Conservation (phyloP, 176 grass and related monocot species). For the Cenchrus americanus region DNA sequence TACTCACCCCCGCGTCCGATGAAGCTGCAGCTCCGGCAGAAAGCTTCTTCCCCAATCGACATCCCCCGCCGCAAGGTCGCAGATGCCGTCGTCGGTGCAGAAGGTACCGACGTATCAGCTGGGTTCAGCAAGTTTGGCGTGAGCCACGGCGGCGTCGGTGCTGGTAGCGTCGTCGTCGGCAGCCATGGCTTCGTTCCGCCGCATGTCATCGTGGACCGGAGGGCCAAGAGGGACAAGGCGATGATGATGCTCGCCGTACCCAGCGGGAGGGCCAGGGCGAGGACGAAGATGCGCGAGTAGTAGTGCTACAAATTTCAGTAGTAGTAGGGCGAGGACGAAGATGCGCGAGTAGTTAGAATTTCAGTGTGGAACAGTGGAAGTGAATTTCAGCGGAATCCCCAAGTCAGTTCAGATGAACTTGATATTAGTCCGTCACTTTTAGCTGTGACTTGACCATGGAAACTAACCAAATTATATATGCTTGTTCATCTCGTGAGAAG, state of each 20-base stretch:
- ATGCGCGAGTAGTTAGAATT: conserved; percentile 13
- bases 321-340: conserved; percentile 2
- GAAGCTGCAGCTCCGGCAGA: not conserved
- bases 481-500: not conserved
- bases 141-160: conserved; percentile 24
- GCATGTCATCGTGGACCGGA: conserved; percentile 48
- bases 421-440: not conserved
- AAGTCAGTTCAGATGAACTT: not conserved
- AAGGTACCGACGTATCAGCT: not conserved
- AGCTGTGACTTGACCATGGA: not conserved
- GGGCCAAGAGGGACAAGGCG: conserved; percentile 35
- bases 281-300: conserved; percentile 9
- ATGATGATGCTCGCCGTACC: conserved; percentile 36
- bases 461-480: no score
- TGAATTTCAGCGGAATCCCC: not conserved
- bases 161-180: conserved; percentile 28
- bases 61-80: conserved; percentile 32
- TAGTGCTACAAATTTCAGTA: not conserved
- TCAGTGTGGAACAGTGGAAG: not conserved
- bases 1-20: not conserved
- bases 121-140: conserved; percentile 24
- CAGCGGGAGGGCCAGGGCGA: conserved; percentile 18
- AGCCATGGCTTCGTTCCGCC: conserved; percentile 50
- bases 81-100: not conserved
- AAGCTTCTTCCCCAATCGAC: conserved; percentile 50